Base-by-base conservation (phyloP, 768 basidiomycete genomes). In the Naganishia antarctica region DNA sequence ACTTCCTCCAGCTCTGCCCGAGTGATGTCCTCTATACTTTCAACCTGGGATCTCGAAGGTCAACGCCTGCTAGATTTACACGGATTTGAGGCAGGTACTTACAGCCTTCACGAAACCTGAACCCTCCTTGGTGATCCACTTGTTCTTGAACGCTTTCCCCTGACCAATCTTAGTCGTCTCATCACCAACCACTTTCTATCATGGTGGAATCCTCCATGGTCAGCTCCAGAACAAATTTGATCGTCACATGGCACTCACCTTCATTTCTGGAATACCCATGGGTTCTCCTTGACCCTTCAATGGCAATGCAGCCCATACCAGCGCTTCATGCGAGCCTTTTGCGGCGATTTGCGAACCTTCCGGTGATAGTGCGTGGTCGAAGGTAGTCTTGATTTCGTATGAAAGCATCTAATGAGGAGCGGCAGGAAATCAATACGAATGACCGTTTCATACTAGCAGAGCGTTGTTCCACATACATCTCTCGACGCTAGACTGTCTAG, bases 61-160 rank as follows among this genome's bases (percentile, higher is more conserved):
- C 23, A n/a, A 29, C n/a, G n/a, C n/a, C n/a, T n/a, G n/a, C n/a
- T n/a, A n/a, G n/a, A n/a, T n/a, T n/a, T n/a, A n/a, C n/a, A n/a
- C n/a, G n/a, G n/a, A n/a, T 25, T 4, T 1, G 66, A 21, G 32
- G 13, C 15, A 21, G 28, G 11, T 32, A 83, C 89, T 69, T 67
- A 94, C 93, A 67, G 86, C 81, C 80, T 89, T 88, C 48, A 94
- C 85, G 69, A 99, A 84, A 0, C 74, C 90, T 67, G 84, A 83
- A 8, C 89, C 90, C 68, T 94, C 88, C 78, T 97, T 98, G 23
- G 81, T 83, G 67, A 98, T 91, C 96, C 96, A 99, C 62, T 88
- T 89, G 70, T 89, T 91, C 81, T 93, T 97, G 83, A 99, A 96
- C 21, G 94, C 96, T 68, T 88, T 84, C 9, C 88, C 88, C 80